Evolutionary conservation across 768 basidiomycete species (phyloP).

Genomic region (Neoboletus brunneissimus): DNA sequence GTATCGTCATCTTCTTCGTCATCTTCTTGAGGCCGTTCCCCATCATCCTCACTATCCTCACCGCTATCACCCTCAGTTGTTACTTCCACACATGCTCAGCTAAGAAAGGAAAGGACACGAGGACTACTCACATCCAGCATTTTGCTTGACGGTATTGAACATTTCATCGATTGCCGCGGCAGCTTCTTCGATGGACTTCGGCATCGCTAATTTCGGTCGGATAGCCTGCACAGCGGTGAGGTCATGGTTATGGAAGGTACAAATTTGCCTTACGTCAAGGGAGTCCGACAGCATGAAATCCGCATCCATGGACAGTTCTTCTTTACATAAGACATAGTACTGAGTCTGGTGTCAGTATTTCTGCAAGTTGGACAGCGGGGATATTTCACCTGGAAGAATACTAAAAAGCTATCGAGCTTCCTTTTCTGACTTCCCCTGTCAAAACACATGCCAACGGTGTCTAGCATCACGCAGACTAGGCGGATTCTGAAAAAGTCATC

Average conservation of each 20-base stretch:
- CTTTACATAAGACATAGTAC: constrained; percentile 91
- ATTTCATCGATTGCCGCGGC: constrained; percentile 88
- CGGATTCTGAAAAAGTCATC: constrained; percentile 96
- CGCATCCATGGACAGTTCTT: constrained; percentile 91
- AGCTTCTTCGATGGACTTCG: constrained; percentile 81
- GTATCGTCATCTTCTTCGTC: constrained; percentile 68
- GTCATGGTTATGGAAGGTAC: neutral
- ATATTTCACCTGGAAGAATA: constrained; percentile 81
- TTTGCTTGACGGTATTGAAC: constrained; percentile 66
- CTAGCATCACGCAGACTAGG: constrained; percentile 86
- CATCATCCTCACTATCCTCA: constrained; percentile 54
- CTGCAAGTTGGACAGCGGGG: neutral
- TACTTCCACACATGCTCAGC: constrained; percentile 28
- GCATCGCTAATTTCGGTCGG: constrained; percentile 72
- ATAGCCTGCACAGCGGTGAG: constrained; percentile 54
- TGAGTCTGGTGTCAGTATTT: constrained; percentile 24
- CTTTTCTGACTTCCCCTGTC: constrained; percentile 89
- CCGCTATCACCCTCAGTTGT: constrained; percentile 38
- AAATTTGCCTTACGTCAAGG: constrained; percentile 60
- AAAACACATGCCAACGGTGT: constrained; percentile 97
- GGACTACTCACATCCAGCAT: constrained; percentile 46
- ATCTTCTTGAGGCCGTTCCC: constrained; percentile 40
- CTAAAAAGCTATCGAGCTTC: constrained; percentile 89
- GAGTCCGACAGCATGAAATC: constrained; percentile 97
- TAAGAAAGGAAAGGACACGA: neutral